Base-by-base conservation (phyloP, 768 basidiomycete genomes). In the Boletus insuetus region DNA sequence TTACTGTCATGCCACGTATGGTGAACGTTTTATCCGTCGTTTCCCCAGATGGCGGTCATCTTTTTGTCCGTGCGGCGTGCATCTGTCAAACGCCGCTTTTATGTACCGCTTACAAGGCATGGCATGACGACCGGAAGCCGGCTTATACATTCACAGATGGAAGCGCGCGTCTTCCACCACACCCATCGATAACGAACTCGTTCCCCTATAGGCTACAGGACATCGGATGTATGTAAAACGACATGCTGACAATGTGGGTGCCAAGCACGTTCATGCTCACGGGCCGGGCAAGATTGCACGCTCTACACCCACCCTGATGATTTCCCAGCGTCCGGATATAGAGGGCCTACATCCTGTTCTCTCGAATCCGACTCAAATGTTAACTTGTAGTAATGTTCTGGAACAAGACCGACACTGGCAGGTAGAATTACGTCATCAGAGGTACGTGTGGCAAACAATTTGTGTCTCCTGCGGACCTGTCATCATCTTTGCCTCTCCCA, bases 41-140 rank as follows among this genome's bases (percentile, higher is more conserved):
- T 54, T 49, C 22, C n/a, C 42, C 47, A 17, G 47, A 24, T 29
- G 26, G 26, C 3, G 22, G 35, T 16, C 41, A 26, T 22, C 24
- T 6, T 35, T 26, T 34, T 16, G 17, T 44, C n/a, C 50, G 11
- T 26, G 3, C 17, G 19, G 20, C 4, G 12, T 16, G 35, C 44
- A 31, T 47, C 42, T 38, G 20, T 45, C 46, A 51, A 50, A 26
- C 40, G n/a, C 59, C 60, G 45, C 60, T 14, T 5, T 37, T 35
- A 14, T 14, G 14, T 14, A 40, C 24, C 2, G 17, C 59, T 10
- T 13, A 13, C 32, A 1, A 34, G 17, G 10, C 17, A 17, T 20
- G 13, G 1, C 46, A 26, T 61, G 54, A 42, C 50, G n/a, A 57
- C 60, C 54, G 48, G 59, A 53, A 44, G 47, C 35, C 48, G 35